Base-by-base conservation (phyloP, 768 basidiomycete genomes). In the Xanthoconium purpureum region DNA sequence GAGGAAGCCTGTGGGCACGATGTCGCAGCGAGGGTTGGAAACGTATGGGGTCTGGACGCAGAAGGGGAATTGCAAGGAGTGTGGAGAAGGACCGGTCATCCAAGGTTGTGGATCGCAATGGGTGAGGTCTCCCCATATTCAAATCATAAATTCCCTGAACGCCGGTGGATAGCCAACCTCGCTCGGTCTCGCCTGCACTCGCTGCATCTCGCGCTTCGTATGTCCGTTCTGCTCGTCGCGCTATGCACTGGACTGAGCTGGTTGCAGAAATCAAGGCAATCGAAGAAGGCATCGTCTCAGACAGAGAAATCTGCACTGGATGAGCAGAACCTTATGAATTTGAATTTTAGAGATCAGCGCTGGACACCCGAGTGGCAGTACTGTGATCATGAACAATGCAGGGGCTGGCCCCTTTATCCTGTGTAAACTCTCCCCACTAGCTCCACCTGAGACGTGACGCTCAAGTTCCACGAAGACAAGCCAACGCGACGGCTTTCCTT, bases 1-100 rank as follows among this genome's bases (percentile, higher is more conserved):
- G 66, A 66, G 51, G 64, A 71, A 18, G 67, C 87, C 6, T 78
- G 81, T 50, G 84, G 80, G 0, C 69, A 77, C 4, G 75, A 78
- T 20, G 65, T 82, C 10, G 75, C 71, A 2, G 59, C 73, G 38
- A 73, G 75, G 65, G 72, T 85, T 56, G 76, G 79, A 52, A 74
- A 77, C n/a, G 68, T 87, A 14, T 84, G 87, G 88, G 82, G 87
- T 37, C 62, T 89, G 54, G 78, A 87, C 66, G 70, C 74, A 38
- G 84, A 91, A 70, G 84, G 86, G 2, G 85, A 89, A 64, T 62
- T 84, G 28, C 72, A 77, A 18, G 80, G 80, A 0, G 65, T 63
- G 14, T 73, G 67, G 69, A 71, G 66, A 55, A 64, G 64, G 43
- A 71, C 63, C 1, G 69, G 66, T 8, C 63, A 74, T 55, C 63